Percentiles rank a stretch among this genome's conserved stretches.
Evolutionary conservation across 2,329 filamentous ascomycete species (phyloP).

Genomic region (Fusarium agapanthi): DNA sequence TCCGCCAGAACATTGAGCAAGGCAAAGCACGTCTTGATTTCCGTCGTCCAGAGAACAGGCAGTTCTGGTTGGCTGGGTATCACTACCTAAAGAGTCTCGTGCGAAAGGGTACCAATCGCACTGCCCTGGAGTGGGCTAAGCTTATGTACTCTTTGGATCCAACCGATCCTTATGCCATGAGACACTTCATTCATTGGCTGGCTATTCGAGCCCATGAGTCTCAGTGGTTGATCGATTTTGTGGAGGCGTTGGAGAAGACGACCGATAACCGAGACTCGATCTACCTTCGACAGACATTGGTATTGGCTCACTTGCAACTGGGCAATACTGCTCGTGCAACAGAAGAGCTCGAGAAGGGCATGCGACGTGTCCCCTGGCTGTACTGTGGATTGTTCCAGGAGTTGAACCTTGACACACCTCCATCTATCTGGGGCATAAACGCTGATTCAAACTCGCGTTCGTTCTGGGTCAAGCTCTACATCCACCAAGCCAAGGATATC

Average conservation of each 20-base stretch:
- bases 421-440: slow-evolving; percentile 82
- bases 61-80: slow-evolving; percentile 90
- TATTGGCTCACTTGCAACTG: slow-evolving; percentile 78
- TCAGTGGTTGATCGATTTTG: slow-evolving; percentile 77
- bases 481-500: slow-evolving; percentile 78
- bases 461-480: slow-evolving; percentile 79
- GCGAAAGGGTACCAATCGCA: slow-evolving; percentile 92
- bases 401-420: slow-evolving; percentile 79
- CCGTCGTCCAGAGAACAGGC: slow-evolving; percentile 82
- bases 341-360: slow-evolving; percentile 70
- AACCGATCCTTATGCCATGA: slow-evolving; percentile 83
- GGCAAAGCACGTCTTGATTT: slow-evolving; percentile 87
- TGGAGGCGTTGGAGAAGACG: slow-evolving; percentile 55
- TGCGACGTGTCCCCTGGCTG: slow-evolving; percentile 83
- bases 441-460: slow-evolving; percentile 68
- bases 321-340: slow-evolving; percentile 73
- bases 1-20: slow-evolving; percentile 76
- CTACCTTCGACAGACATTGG: slow-evolving; percentile 80
- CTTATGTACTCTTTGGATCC: slow-evolving; percentile 79
- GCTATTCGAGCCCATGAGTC: slow-evolving; percentile 83
- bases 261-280: slow-evolving; percentile 56
- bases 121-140: slow-evolving; percentile 93
- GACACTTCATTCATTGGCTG: slow-evolving; percentile 82
- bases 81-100: slow-evolving; percentile 87
- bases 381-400: slow-evolving; percentile 83